A percentile compares a stretch with the other conserved stretches of the same genome.
phyloP scores from a whole-genome alignment of 2,329 filamentous ascomycete genomes.

The Graphium sp. region DNA sequence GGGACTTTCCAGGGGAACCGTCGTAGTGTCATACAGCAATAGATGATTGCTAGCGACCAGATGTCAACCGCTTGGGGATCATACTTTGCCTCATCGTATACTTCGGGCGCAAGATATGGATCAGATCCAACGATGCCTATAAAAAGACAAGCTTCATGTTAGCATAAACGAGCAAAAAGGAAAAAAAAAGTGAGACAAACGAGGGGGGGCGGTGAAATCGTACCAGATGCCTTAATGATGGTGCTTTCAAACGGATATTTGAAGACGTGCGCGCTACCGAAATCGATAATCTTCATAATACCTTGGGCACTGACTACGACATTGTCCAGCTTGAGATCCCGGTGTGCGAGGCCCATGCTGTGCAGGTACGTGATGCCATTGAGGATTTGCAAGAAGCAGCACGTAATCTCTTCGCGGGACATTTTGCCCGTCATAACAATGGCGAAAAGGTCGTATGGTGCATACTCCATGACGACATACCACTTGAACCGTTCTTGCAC shows the following conservation, averaged over 20 bases:
- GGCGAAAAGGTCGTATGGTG: slow-evolving; percentile 87
- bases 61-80: slow-evolving; percentile 90
- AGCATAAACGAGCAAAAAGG: slow-evolving; percentile 4
- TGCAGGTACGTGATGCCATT: slow-evolving; percentile 91
- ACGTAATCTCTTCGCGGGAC: slow-evolving; percentile 78
- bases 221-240: slow-evolving; percentile 66
- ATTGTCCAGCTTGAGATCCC: slow-evolving; percentile 93
- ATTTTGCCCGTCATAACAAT: slow-evolving; percentile 99
- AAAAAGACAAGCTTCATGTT: slow-evolving; percentile 2
- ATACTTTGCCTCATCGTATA: slow-evolving; percentile 86
- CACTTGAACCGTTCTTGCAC: slow-evolving; percentile 86
- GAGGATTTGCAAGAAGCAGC: slow-evolving; percentile 84
- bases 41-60: slow-evolving; percentile 97
- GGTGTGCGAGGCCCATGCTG: slow-evolving; percentile 84
- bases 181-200: slow-evolving; percentile 5
- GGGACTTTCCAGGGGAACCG: slow-evolving; percentile 97
- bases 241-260: slow-evolving; percentile 93
- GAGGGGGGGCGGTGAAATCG: slow-evolving; percentile 12
- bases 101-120: slow-evolving; percentile 90
- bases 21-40: slow-evolving; percentile 93
- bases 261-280: slow-evolving; percentile 93
- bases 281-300: slow-evolving; percentile 99
- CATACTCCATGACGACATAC: slow-evolving; percentile 99
- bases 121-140: slow-evolving; percentile 62
- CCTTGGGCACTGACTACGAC: slow-evolving; percentile 92